Conservation (phyloP, 129 eudicot genomes). For the Escallonia herrerae region DNA sequence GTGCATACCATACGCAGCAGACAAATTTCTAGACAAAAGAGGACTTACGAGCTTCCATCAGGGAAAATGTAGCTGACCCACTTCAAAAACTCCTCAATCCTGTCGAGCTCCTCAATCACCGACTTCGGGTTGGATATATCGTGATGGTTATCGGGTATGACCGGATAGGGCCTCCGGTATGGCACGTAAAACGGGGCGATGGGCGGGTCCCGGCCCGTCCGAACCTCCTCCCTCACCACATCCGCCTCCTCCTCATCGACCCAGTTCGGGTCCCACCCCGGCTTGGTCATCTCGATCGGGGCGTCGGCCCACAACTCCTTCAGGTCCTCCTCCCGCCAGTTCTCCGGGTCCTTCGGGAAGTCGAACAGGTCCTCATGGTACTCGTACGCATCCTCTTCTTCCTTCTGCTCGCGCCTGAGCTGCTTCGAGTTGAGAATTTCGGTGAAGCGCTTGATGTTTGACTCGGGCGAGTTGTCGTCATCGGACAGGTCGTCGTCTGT, state of each 20-base stretch:
- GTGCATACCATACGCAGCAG: too few species aligned
- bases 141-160: slow-evolving; percentile 38
- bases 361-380: slow-evolving; percentile 25
- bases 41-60: slow-evolving; percentile 85
- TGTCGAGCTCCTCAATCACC: slow-evolving; percentile 75
- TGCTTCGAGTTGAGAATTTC: slow-evolving; percentile 9
- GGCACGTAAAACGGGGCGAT: slow-evolving; percentile 90
- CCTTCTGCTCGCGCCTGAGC: not conserved
- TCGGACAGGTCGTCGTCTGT: not conserved
- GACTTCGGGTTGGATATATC: slow-evolving; percentile 43
- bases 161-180: slow-evolving; percentile 62
- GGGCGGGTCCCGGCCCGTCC: slow-evolving; percentile 44
- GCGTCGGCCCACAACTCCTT: slow-evolving; percentile 78
- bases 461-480: slow-evolving; percentile 19
- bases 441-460: slow-evolving; percentile 9
- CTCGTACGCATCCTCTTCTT: not conserved
- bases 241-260: slow-evolving; percentile 48
- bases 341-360: slow-evolving; percentile 68
- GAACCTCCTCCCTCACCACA: slow-evolving; percentile 28
- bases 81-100: slow-evolving; percentile 78
- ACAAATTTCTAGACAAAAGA: not conserved
- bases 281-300: slow-evolving; percentile 27
- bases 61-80: slow-evolving; percentile 84
- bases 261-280: slow-evolving; percentile 72
- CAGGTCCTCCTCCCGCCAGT: slow-evolving; percentile 78